These are phyloP conservation scores for Tephrocybe rancida DNA, from an alignment of 768 basidiomycete genomes.

Conservation along the genomic window DNA sequence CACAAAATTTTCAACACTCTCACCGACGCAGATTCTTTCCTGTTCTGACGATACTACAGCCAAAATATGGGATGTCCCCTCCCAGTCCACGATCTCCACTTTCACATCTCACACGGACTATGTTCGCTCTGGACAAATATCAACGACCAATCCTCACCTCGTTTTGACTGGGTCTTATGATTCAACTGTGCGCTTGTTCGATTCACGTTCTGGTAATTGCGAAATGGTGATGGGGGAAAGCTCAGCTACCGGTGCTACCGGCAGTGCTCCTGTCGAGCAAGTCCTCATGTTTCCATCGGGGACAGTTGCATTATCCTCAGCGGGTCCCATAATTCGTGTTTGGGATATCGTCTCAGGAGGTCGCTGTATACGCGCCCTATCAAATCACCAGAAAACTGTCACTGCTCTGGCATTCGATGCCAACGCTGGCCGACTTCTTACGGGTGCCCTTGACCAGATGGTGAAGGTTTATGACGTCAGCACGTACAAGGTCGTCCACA, in stretches of 20 bases:
- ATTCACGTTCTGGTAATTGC: slow-evolving; percentile 79
- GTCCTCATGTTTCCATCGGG: slow-evolving; percentile 92
- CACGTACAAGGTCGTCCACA: slow-evolving; percentile 94
- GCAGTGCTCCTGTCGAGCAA: slow-evolving; percentile 80
- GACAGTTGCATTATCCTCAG: slow-evolving; percentile 80
- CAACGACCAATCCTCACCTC: slow-evolving; percentile 79
- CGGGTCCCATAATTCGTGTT: slow-evolving; percentile 89
- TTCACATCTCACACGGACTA: slow-evolving; percentile 93
- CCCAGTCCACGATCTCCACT: slow-evolving; percentile 75
- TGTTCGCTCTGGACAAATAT: slow-evolving; percentile 90
- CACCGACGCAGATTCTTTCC: slow-evolving; percentile 84
- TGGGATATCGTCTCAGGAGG: slow-evolving; percentile 96
- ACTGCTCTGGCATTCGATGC: slow-evolving; percentile 86
- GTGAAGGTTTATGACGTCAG: slow-evolving; percentile 98
- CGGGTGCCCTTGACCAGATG: slow-evolving; percentile 94
- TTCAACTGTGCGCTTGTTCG: slow-evolving; percentile 85
- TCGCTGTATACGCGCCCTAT: slow-evolving; percentile 85
- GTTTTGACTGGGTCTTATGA: slow-evolving; percentile 96
- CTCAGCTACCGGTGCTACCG: slow-evolving; percentile 27
- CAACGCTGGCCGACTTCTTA: slow-evolving; percentile 76
- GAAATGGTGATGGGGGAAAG: slow-evolving; percentile 79
- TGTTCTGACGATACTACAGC: slow-evolving; percentile 97
- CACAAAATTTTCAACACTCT: slow-evolving; percentile 83
- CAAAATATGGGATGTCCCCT: slow-evolving; percentile 93
- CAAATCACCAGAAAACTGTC: slow-evolving; percentile 98